These are phyloP conservation scores for Cinnamomum chago DNA, from an alignment of 164 flowering plant species.

Conservation along the genomic window DNA sequence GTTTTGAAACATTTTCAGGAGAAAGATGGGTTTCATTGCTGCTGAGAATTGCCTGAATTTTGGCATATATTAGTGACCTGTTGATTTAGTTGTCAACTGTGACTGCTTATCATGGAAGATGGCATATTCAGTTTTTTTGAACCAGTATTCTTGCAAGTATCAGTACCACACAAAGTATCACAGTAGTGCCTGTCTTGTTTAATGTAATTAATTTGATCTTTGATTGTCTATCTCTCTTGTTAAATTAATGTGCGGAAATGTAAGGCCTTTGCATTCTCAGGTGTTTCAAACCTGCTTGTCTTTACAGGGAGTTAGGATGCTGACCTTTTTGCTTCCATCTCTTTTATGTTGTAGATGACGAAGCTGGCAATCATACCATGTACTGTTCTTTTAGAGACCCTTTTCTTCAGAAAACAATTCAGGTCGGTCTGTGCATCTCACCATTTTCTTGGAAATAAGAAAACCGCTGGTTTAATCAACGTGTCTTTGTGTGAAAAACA, in stretches of 20 bases:
- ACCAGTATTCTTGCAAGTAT: background rate
- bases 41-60: too few species aligned
- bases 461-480: background rate
- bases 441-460: background rate
- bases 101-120: background rate
- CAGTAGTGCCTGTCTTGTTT: background rate
- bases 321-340: constrained; percentile 1
- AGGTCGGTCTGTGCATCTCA: constrained; percentile 36
- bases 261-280: background rate
- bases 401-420: constrained; percentile 81
- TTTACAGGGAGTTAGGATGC: background rate
- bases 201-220: background rate
- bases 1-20: too few species aligned
- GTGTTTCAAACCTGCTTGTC: background rate
- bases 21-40: too few species aligned
- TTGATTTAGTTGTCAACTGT: background rate
- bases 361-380: constrained; percentile 94
- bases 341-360: constrained; percentile 65
- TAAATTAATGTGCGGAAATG: background rate
- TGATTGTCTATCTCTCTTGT: background rate
- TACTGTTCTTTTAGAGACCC: constrained; percentile 87
- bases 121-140: background rate
- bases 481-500: background rate
- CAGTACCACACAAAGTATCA: background rate
- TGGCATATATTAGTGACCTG: background rate